Base-by-base conservation (phyloP, 2,329 filamentous ascomycete species). In the Sporothrix inflata region DNA sequence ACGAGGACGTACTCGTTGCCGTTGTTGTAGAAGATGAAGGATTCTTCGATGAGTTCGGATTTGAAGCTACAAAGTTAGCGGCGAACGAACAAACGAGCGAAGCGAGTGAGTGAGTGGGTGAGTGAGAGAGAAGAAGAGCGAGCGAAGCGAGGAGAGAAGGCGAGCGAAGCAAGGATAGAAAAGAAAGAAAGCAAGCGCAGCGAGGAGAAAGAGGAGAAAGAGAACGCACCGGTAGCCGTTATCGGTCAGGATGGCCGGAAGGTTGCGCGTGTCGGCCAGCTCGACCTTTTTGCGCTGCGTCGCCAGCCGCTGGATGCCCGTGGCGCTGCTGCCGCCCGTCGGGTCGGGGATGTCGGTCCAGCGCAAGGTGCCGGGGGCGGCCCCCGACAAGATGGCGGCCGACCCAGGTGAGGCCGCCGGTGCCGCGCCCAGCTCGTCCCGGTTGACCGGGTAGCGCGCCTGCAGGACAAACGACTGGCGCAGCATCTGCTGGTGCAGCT, bases 341-440 rank as follows among this genome's bases (percentile, higher is more conserved):
- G 88, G 88, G 74, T 90, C 89, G 1, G 89, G 89, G 60, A 90
- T 83, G 75, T 90, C 89, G 6, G 82, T 85, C 87, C 88, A 91
- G 60, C 85, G 81, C 72, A 91, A 78, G 3, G 85, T 83, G 21
- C 86, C 87, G 0, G 81, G 80, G 0, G 60, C 65, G 5, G 42
- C 19, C 14, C 71, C 71, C 14, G 45, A 16, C 14, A 60, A 16
- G n/a, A 69, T 65, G 21, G 80, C 77, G 6, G 79, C 76, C 69
- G 19, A 75, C 71, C 16, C 69, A 38, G 55, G 66, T 9, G 49
- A 40, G 7, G 19, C 27, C 12, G 27, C 40, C 6, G 47, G 60
- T 11, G 34, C 24, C 5, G 45, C 57, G 4, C 74, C 75, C 47
- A 89, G 84, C 73, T 87, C 83, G 4, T 79, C 78, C 40, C 14